phyloP scores from a whole-genome alignment of 139 green algal genomes.

The Pedinophyceae sp. region DNA sequence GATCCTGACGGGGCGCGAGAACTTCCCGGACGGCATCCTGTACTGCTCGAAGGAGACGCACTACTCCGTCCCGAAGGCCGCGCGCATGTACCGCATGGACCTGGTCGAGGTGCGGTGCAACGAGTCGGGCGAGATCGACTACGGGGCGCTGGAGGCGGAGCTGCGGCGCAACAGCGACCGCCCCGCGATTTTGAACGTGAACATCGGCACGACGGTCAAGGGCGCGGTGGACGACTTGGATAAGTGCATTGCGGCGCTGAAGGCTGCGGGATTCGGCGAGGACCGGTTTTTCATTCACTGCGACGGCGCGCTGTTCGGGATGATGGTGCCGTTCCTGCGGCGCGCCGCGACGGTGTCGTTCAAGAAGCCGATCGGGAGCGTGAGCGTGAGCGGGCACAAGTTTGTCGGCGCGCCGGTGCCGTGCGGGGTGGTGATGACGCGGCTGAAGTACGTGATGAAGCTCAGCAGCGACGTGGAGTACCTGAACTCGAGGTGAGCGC shows the following conservation, averaged over 20 bases:
- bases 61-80: slow-evolving; percentile 95
- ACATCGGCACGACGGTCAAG: slow-evolving; percentile 92
- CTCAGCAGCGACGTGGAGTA: slow-evolving; percentile 78
- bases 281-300: slow-evolving; percentile 96
- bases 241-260: slow-evolving; percentile 16
- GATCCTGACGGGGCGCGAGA: slow-evolving; percentile 80
- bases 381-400: slow-evolving; percentile 87
- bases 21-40: slow-evolving; percentile 71
- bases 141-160: slow-evolving; percentile 41
- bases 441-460: slow-evolving; percentile 32
- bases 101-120: slow-evolving; percentile 58
- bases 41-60: slow-evolving; percentile 82
- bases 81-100: slow-evolving; percentile 92
- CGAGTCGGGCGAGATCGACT: slow-evolving; percentile 84
- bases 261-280: slow-evolving; percentile 30
- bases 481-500: too few species aligned
- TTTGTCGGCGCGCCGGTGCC: slow-evolving; percentile 85
- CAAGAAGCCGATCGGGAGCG: slow-evolving; percentile 85
- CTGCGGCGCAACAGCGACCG: slow-evolving; percentile 43
- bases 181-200: slow-evolving; percentile 93
- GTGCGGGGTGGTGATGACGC: slow-evolving; percentile 79
- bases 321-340: slow-evolving; percentile 84
- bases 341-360: too few species aligned
- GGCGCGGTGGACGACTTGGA: slow-evolving; percentile 33
- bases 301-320: slow-evolving; percentile 81